A percentile compares a stretch with the other conserved stretches of the same genome.
Evolutionary conservation across 257 asterid species (phyloP).

Genomic region (Echium plantagineum): DNA sequence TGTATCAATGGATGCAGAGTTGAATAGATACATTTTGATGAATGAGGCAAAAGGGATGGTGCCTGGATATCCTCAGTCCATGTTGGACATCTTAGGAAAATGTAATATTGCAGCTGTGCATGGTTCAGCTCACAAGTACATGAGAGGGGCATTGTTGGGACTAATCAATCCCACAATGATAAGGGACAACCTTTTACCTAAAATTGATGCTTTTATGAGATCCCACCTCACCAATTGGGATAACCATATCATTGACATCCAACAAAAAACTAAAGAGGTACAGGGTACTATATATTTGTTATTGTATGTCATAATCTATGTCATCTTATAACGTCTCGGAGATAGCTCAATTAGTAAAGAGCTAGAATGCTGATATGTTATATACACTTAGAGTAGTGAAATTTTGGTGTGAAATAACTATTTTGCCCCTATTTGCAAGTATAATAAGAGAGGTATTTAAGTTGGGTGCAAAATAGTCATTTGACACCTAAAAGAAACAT

Average conservation of each 20-base stretch:
- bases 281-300: constrained; percentile 24
- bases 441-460: too few species aligned
- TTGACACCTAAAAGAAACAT: too few species aligned
- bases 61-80: constrained; percentile 88
- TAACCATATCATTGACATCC: constrained; percentile 39
- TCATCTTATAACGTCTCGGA: too few species aligned
- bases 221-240: constrained; percentile 48
- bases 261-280: constrained; percentile 57
- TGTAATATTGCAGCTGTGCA: constrained; percentile 60
- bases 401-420: too few species aligned
- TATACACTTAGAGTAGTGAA: too few species aligned
- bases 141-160: constrained; percentile 49
- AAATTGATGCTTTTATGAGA: constrained; percentile 38
- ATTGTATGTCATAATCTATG: not conserved
- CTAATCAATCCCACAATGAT: constrained; percentile 42
- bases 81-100: constrained; percentile 69
- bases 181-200: constrained; percentile 38
- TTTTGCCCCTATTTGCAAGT: too few species aligned
- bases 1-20: constrained; percentile 73
- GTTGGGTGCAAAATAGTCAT: too few species aligned
- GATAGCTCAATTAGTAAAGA: too few species aligned
- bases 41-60: constrained; percentile 67
- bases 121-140: constrained; percentile 52
- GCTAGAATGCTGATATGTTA: too few species aligned
- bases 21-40: constrained; percentile 51